phyloP scores from a whole-genome alignment of 371 early-diverging fungal species.

The Saksenaea oblongispora region DNA sequence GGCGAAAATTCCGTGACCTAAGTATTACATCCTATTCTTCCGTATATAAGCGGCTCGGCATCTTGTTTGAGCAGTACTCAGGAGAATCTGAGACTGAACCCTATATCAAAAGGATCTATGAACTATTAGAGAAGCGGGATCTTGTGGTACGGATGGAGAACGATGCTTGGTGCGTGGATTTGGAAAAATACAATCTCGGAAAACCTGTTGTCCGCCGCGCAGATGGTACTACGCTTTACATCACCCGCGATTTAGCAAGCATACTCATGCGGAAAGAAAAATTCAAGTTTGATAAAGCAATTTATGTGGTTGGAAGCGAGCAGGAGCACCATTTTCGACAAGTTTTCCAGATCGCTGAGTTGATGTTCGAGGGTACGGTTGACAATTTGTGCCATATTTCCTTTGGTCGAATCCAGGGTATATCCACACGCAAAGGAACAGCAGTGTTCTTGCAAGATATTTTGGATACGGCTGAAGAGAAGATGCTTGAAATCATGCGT shows the following conservation, averaged over 20 bases:
- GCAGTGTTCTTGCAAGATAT: slow-evolving; percentile 98
- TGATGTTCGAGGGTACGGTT: slow-evolving; percentile 33
- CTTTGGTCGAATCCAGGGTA: slow-evolving; percentile 95
- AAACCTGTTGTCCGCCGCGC: slow-evolving; percentile 77
- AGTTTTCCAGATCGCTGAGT: slow-evolving; percentile 84
- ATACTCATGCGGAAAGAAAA: slow-evolving; percentile 77
- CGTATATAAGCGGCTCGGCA: slow-evolving; percentile 85
- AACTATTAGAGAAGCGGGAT: slow-evolving; percentile 45
- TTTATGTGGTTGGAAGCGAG: slow-evolving; percentile 93
- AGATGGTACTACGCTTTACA: slow-evolving; percentile 95
- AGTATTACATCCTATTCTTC: slow-evolving; percentile 86
- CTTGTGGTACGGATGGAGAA: slow-evolving; percentile 58
- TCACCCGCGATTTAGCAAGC: slow-evolving; percentile 96
- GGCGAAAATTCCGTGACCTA: slow-evolving; percentile 88
- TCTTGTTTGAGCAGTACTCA: slow-evolving; percentile 95
- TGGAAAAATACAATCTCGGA: slow-evolving; percentile 75
- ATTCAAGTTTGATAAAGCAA: slow-evolving; percentile 80
- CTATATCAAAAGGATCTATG: slow-evolving; percentile 69
- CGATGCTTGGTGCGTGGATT: slow-evolving; percentile 78
- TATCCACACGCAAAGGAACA: slow-evolving; percentile 96
- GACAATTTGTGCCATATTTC: slow-evolving; percentile 75
- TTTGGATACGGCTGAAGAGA: slow-evolving; percentile 81
- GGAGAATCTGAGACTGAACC: slow-evolving; percentile 92
- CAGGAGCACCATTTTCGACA: slow-evolving; percentile 93
- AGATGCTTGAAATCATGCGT: slow-evolving; percentile 87